These are phyloP conservation scores for Ogataea thermomethanolica DNA, from an alignment of 805 yeast genomes.

Conservation along the genomic window DNA sequence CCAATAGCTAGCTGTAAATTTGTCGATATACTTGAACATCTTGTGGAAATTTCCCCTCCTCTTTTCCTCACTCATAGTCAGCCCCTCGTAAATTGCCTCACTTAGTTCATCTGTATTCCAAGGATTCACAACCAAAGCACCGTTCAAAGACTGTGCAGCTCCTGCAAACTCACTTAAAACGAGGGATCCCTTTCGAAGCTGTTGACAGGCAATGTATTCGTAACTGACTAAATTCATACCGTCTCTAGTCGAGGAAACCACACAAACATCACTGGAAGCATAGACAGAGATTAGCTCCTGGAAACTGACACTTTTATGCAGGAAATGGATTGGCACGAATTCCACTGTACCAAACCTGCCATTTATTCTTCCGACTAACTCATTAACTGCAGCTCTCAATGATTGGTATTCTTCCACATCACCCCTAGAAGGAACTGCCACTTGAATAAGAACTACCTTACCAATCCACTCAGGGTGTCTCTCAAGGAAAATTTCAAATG, in stretches of 20 bases:
- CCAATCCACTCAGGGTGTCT: constrained; percentile 99
- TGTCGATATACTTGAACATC: constrained; percentile 81
- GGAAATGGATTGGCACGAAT: constrained; percentile 94
- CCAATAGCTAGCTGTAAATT: constrained; percentile 96
- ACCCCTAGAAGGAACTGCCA: constrained; percentile 96
- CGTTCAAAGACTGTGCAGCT: constrained; percentile 97
- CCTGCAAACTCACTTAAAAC: constrained; percentile 96
- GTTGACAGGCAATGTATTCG: constrained; percentile 95
- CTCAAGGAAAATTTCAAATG: constrained; percentile 85
- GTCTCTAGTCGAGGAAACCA: constrained; percentile 92
- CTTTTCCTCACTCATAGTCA: constrained; percentile 83
- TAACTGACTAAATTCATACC: constrained; percentile 97
- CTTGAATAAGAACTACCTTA: constrained; percentile 90
- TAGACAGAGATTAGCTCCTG: constrained; percentile 89
- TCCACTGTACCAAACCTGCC: constrained; percentile 96
- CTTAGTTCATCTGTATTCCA: constrained; percentile 97
- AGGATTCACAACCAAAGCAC: constrained; percentile 91
- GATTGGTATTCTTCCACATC: constrained; percentile 98
- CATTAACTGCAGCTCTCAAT: constrained; percentile 89
- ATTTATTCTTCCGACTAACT: constrained; percentile 92
- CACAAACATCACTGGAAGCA: constrained; percentile 81
- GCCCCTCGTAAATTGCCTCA: constrained; percentile 78
- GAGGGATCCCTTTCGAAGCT: constrained; percentile 75
- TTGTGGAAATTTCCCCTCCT: constrained; percentile 73
- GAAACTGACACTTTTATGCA: constrained; percentile 89